phyloP scores from a whole-genome alignment of 2,329 filamentous ascomycete genomes.

The Colletotrichum orchidophilum region DNA sequence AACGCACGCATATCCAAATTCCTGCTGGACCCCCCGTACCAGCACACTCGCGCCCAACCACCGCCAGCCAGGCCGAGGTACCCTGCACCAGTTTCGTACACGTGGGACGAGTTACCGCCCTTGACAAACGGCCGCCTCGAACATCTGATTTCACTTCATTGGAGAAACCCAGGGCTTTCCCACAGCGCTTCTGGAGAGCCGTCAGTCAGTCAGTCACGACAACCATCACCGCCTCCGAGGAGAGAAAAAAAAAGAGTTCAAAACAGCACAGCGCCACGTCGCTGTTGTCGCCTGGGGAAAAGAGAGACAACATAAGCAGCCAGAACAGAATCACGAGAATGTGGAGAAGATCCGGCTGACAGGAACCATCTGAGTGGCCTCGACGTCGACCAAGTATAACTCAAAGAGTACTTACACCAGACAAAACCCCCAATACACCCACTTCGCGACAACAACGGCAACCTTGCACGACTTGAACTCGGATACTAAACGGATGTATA shows the following conservation, averaged over 20 bases:
- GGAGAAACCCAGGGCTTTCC: background rate
- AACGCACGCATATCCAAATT: slow-evolving; percentile 33
- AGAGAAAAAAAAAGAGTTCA: background rate
- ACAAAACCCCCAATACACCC: background rate
- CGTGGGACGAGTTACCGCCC: slow-evolving; percentile 33
- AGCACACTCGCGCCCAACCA: slow-evolving; percentile 30
- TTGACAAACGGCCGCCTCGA: slow-evolving; percentile 12
- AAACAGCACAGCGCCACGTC: slow-evolving; percentile 13
- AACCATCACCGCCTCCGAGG: slow-evolving; percentile 11
- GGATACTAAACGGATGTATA: slow-evolving; percentile 6
- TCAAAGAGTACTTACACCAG: slow-evolving; percentile 17
- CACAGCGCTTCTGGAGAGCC: background rate
- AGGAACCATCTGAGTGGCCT: slow-evolving; percentile 18
- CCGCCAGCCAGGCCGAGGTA: slow-evolving; percentile 25
- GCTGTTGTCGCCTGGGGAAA: background rate
- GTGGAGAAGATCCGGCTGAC: slow-evolving; percentile 10
- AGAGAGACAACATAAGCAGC: background rate
- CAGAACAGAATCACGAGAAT: slow-evolving; percentile 3
- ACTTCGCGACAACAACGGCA: slow-evolving; percentile 14
- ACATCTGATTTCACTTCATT: slow-evolving; percentile 2
- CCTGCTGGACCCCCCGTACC: slow-evolving; percentile 19
- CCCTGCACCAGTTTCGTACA: slow-evolving; percentile 25
- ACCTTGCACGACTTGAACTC: slow-evolving; percentile 23
- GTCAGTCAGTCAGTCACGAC: background rate
- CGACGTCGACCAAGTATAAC: background rate